These are phyloP conservation scores for Hymenoscyphus fructigenus DNA, from an alignment of 2,329 filamentous ascomycete genomes.

Conservation along the genomic window DNA sequence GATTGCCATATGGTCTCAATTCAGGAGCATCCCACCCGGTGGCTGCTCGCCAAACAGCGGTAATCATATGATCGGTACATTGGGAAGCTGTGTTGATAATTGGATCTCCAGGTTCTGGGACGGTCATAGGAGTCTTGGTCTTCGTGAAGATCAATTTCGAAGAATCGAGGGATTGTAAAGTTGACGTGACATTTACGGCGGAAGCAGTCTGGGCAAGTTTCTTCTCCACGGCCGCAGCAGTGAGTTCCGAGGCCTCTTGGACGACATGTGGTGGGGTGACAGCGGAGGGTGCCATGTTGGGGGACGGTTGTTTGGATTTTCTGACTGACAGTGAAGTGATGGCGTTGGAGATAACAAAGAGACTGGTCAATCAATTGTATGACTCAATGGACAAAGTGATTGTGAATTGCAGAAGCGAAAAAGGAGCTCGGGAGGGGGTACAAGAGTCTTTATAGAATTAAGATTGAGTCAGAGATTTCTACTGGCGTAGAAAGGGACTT, in stretches of 20 bases:
- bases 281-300: conserved; percentile 49
- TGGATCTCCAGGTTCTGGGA: conserved; percentile 49
- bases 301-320: neutral
- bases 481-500: neutral
- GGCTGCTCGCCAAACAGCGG: conserved; percentile 62
- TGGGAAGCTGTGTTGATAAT: conserved; percentile 33
- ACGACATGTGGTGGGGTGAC: conserved; percentile 39
- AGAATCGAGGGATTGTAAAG: conserved; percentile 49
- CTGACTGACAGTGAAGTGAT: neutral
- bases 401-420: neutral
- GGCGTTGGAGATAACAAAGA: conserved; percentile 7
- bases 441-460: conserved; percentile 6
- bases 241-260: conserved; percentile 51
- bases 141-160: conserved; percentile 58
- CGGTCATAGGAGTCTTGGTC: conserved; percentile 50
- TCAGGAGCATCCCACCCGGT: conserved; percentile 73
- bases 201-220: conserved; percentile 43
- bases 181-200: conserved; percentile 60
- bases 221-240: conserved; percentile 51
- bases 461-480: conserved; percentile 11
- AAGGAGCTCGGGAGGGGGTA: neutral
- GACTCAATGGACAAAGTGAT: conserved; percentile 3
- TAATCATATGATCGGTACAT: conserved; percentile 84
- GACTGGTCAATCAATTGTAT: neutral
- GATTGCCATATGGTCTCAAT: conserved; percentile 74